phyloP scores from a whole-genome alignment of 1,284 basidiomycete genomes.

The Sphaerobolus stellatus region DNA sequence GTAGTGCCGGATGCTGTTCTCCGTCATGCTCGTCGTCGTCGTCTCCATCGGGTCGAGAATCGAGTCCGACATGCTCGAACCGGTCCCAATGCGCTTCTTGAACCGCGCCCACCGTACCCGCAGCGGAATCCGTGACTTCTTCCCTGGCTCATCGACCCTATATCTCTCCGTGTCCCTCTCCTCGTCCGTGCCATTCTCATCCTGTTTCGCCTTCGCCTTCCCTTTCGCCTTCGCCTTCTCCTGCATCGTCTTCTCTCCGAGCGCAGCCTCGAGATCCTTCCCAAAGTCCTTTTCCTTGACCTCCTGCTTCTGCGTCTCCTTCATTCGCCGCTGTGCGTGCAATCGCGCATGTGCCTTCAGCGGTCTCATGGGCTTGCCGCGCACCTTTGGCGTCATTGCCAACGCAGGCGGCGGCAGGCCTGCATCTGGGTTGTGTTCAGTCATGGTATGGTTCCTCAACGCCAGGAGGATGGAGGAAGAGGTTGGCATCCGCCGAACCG shows the following conservation, averaged over 20 bases:
- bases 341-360: no score
- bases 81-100: slow-evolving; percentile 4
- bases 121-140: slow-evolving; percentile 19
- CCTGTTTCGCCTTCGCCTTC: no score
- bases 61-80: slow-evolving; percentile 3
- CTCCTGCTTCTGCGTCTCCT: no score
- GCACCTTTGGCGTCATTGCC: slow-evolving; percentile 3
- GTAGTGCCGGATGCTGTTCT: slow-evolving; percentile 19
- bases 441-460: no score
- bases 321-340: no score
- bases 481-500: no score
- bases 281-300: no score
- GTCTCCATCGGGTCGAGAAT: slow-evolving; percentile 22
- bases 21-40: background rate
- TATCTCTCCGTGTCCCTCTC: background rate
- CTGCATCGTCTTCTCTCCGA: no score
- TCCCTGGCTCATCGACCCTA: background rate
- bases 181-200: background rate
- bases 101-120: slow-evolving; percentile 41
- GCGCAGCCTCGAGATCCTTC: no score
- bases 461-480: no score
- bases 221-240: no score
- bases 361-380: slow-evolving; percentile 1
- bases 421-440: slow-evolving; percentile 7
- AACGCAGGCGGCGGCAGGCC: slow-evolving; percentile 3